Conservation (phyloP, 108 stramenopile species). For the Nitzschia sp. region DNA sequence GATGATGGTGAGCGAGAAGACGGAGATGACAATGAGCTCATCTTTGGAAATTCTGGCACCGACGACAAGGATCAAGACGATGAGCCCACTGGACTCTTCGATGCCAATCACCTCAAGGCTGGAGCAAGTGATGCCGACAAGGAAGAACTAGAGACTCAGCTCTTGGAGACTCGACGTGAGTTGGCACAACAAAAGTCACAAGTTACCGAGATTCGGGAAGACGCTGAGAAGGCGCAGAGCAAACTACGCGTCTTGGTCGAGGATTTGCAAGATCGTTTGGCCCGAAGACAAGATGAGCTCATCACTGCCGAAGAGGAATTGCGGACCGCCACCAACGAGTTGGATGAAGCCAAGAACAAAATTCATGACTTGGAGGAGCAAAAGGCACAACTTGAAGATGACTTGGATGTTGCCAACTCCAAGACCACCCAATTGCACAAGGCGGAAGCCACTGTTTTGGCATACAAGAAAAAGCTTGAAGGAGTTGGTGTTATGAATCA, state of each 20-base stretch:
- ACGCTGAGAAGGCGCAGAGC: constrained; percentile 62
- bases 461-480: constrained; percentile 80
- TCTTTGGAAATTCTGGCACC: constrained; percentile 44
- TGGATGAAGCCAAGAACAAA: constrained; percentile 64
- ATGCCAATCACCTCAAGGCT: constrained; percentile 37
- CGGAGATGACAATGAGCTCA: constrained; percentile 42
- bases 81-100: constrained; percentile 26
- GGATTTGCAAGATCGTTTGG: constrained; percentile 80
- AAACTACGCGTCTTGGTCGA: constrained; percentile 75
- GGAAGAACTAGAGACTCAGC: constrained; percentile 51
- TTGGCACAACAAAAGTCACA: constrained; percentile 63
- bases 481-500: constrained; percentile 69
- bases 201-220: constrained; percentile 50
- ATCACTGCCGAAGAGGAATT: constrained; percentile 61
- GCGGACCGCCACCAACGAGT: constrained; percentile 47
- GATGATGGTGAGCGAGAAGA: constrained; percentile 38
- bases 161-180: constrained; percentile 68
- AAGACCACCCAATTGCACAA: constrained; percentile 79
- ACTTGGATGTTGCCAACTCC: constrained; percentile 77
- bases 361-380: constrained; percentile 66
- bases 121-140: constrained; percentile 36
- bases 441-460: constrained; percentile 73
- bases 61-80: constrained; percentile 40
- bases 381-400: constrained; percentile 78
- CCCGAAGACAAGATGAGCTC: constrained; percentile 67